Evolutionary conservation across 2,329 filamentous ascomycete genomes (phyloP), one percentile per base, ranked within the genome.

Genomic region (Sclerotinia borealis): DNA sequence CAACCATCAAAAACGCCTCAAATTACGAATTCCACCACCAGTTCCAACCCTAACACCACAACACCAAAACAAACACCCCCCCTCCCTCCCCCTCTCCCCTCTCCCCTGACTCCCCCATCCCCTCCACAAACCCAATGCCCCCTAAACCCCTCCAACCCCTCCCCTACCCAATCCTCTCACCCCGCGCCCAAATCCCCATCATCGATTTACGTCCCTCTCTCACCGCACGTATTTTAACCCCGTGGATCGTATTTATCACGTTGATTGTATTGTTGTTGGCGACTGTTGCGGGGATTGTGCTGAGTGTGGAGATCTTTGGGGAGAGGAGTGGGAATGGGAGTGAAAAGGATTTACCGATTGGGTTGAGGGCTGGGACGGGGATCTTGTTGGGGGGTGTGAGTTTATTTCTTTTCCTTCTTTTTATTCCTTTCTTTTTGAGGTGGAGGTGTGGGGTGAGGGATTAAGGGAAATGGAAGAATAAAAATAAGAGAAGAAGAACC

Each of bases 341-440:
- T n/a, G n/a, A n/a, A n/a, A n/a, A n/a, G n/a, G n/a, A n/a, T n/a
- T n/a, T n/a, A n/a, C n/a, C n/a, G n/a, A n/a, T 43, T 43, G 27
- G 13, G 13, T 45, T 56, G 52, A 56, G 39, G 9, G 39, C 25
- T 56, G 39, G 52, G 27, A 34, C 52, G 0, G 52, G 27, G 1
- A 63, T 68, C 50, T 64, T 65, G n/a, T 48, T 68, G 31, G 59
- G 65, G 9, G 67, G 70, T 54, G 69, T 71, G 48, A 68, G 69
- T 65, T n/a, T 39, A 27, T 15, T 50, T 8, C 45, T 9, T 1
- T n/a, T n/a, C 17, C 9, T n/a, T 11, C 13, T 7, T 36, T 19
- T 8, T 0, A 22, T 36, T n/a, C 11, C 6, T 4, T 5, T 19
- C 17, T 48, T 27, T 10, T 10, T 54, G 37, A 19, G 45, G 11